A percentile compares a stretch with the other conserved stretches of the same genome.
phyloP scores from a whole-genome alignment of 1,139 yeast genomes.

The Yamadazyma oceani region DNA sequence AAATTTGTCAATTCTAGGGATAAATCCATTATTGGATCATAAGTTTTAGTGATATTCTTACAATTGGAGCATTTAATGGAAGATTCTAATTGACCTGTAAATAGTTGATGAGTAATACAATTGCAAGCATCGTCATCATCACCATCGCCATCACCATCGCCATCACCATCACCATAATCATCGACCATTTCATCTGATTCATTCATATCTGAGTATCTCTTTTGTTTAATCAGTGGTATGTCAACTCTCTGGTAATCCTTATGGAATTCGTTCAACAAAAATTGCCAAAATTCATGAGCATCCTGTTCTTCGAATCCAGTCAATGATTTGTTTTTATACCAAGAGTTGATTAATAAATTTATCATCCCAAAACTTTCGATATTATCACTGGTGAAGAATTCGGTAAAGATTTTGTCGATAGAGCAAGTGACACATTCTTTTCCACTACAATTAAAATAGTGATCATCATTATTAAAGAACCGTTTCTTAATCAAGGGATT shows the following conservation, averaged over 20 bases:
- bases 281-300: constrained; percentile 97
- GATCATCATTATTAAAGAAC: constrained; percentile 66
- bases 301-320: constrained; percentile 98
- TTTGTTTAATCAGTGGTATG: not conserved
- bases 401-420: constrained; percentile 71
- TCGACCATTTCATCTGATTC: not conserved
- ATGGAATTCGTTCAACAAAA: constrained; percentile 81
- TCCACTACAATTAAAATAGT: constrained; percentile 44
- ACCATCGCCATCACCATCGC: constrained; percentile 3
- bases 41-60: constrained; percentile 59
- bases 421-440: constrained; percentile 79
- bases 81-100: constrained; percentile 95
- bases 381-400: constrained; percentile 54
- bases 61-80: constrained; percentile 76
- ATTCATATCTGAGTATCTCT: not conserved
- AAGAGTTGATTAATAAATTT: constrained; percentile 70
- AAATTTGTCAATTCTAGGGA: constrained; percentile 64
- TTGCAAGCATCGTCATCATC: constrained; percentile 43
- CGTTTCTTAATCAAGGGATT: constrained; percentile 81
- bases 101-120: constrained; percentile 87
- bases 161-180: not conserved
- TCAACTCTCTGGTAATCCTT: constrained; percentile 34
- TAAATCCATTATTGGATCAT: constrained; percentile 89
- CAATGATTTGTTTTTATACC: constrained; percentile 78
- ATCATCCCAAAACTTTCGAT: constrained; percentile 76